phyloP scores from a whole-genome alignment of 495 filamentous ascomycete species.

The Penicillium angulare region DNA sequence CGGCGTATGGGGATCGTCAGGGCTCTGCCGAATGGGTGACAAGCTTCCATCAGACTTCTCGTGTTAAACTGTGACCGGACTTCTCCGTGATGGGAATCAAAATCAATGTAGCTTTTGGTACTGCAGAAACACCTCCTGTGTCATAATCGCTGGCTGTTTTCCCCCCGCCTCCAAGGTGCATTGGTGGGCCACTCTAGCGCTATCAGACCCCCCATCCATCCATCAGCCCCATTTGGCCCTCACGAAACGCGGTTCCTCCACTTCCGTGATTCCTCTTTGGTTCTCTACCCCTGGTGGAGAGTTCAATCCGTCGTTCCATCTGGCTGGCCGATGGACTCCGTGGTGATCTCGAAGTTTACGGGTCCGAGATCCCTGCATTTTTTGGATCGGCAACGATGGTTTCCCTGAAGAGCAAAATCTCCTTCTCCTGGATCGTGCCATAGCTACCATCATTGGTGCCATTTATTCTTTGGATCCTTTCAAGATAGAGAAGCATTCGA shows the following conservation, averaged over 20 bases:
- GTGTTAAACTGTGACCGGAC: conserved; percentile 18
- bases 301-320: conserved; percentile 10
- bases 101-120: conserved; percentile 18
- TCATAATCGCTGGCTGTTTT: neutral
- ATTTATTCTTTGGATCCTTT: neutral
- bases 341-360: conserved; percentile 20
- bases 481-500: neutral
- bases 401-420: conserved; percentile 24
- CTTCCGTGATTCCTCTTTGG: conserved; percentile 4
- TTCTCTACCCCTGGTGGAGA: conserved; percentile 10
- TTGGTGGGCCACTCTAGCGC: conserved; percentile 6
- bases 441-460: conserved; percentile 1
- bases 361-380: conserved; percentile 7
- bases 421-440: conserved; percentile 18
- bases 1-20: conserved; percentile 20
- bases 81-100: conserved; percentile 20
- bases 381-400: conserved; percentile 20
- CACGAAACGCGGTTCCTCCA: conserved; percentile 8
- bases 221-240: neutral
- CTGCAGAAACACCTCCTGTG: neutral
- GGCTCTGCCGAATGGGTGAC: conserved; percentile 15
- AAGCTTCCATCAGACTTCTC: conserved; percentile 6
- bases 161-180: conserved; percentile 6
- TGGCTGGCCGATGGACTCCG: conserved; percentile 27
- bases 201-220: conserved; percentile 12